Percentiles rank a stretch among this genome's conserved stretches.
Evolutionary conservation across 2,329 filamentous ascomycete species (phyloP).

Genomic region (Ceratocystis lukuohia): DNA sequence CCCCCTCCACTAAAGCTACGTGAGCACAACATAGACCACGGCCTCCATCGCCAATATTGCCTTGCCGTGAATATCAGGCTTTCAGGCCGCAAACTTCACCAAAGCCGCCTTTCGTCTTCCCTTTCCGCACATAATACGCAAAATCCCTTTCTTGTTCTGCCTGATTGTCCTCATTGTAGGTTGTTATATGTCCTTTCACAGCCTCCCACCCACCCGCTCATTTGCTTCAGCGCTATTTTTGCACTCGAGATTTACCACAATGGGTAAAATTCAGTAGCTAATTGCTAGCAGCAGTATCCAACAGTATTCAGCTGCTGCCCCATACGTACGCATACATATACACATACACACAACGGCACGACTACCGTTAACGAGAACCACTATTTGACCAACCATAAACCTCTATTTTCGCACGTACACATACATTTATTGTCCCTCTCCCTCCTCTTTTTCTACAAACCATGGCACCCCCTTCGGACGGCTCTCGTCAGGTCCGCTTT

Average conservation of each 20-base stretch:
- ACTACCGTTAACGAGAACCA: background rate
- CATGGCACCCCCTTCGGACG: background rate
- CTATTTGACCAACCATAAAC: background rate
- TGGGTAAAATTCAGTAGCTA: too few relatives aligned
- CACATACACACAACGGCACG: background rate
- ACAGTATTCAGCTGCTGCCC: background rate
- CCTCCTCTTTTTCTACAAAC: background rate
- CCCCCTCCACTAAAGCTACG: background rate
- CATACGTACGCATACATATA: background rate
- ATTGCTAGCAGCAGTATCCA: too few relatives aligned
- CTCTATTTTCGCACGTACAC: background rate
- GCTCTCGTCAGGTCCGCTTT: slow-evolving; percentile 13
- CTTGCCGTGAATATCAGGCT: background rate
- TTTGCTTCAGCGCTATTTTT: too few relatives aligned
- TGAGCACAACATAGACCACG: background rate
- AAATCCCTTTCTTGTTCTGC: background rate
- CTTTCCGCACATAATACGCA: background rate
- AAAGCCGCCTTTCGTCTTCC: background rate
- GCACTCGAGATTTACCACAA: too few relatives aligned
- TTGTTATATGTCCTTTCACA: too few relatives aligned
- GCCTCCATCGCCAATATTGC: background rate
- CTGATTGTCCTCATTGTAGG: background rate
- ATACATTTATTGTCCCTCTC: too few relatives aligned
- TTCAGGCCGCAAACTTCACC: background rate
- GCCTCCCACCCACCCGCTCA: too few relatives aligned